phyloP scores from a whole-genome alignment of 306 rosid genomes.

The Abrus precatorius region DNA sequence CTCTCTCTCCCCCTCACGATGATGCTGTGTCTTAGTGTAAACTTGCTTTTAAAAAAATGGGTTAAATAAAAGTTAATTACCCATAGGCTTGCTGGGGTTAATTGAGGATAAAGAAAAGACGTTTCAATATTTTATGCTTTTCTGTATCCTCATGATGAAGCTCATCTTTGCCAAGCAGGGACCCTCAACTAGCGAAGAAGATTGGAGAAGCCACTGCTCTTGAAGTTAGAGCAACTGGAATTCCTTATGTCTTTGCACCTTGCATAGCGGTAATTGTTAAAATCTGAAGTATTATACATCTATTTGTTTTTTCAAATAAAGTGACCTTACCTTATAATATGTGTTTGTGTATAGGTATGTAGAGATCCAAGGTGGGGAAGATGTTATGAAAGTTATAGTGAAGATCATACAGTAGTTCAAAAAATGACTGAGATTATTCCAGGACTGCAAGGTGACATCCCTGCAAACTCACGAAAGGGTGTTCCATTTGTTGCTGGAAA shows the following conservation, averaged over 20 bases:
- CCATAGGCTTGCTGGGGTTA: no score
- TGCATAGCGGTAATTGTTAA: no score
- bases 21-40: background rate
- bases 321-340: background rate
- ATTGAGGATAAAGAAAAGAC: no score
- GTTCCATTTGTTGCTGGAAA: conserved; percentile 53
- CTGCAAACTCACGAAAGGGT: conserved; percentile 48
- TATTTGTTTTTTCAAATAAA: no score
- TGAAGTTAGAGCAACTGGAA: no score
- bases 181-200: no score
- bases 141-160: no score
- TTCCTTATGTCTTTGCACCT: no score
- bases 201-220: no score
- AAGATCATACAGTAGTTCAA: conserved; percentile 53
- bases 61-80: background rate
- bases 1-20: background rate
- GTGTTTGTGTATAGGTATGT: conserved; percentile 45
- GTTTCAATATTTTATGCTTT: no score
- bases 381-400: conserved; percentile 60
- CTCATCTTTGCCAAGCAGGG: no score
- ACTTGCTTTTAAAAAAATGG: background rate
- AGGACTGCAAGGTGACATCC: conserved; percentile 55
- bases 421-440: conserved; percentile 50
- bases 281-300: no score
- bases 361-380: conserved; percentile 62